These are phyloP conservation scores for Marasmius oreades DNA, from an alignment of 1,284 basidiomycete species.

Conservation along the genomic window DNA sequence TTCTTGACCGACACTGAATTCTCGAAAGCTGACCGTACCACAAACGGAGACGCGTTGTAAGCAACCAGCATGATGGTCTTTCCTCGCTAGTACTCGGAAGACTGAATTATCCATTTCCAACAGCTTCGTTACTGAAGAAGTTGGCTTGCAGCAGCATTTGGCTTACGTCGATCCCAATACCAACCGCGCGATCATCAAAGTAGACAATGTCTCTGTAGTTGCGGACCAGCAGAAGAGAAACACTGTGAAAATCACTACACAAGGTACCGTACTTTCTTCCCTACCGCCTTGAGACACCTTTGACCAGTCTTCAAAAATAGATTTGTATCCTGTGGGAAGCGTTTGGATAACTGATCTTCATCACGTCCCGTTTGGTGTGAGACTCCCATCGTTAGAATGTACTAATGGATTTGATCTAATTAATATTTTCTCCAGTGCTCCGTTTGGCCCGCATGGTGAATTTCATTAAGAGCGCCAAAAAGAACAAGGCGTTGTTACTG, in stretches of 20 bases:
- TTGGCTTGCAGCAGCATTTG: slow-evolving; percentile 38
- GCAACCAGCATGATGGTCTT: slow-evolving; percentile 8
- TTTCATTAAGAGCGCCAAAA: background rate
- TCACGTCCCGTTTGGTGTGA: slow-evolving; percentile 67
- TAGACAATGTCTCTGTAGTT: slow-evolving; percentile 62
- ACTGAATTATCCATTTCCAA: background rate
- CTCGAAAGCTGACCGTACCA: slow-evolving; percentile 52
- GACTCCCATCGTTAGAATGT: slow-evolving; percentile 18
- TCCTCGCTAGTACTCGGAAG: background rate
- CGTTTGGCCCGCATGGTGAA: slow-evolving; percentile 68
- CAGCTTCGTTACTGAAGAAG: slow-evolving; percentile 53
- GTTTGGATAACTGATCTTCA: slow-evolving; percentile 65
- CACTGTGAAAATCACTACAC: slow-evolving; percentile 54
- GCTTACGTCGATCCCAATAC: slow-evolving; percentile 59
- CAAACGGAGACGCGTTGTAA: slow-evolving; percentile 65
- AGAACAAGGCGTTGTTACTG: background rate
- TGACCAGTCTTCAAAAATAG: slow-evolving; percentile 40
- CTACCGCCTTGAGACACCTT: background rate
- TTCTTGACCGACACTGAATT: slow-evolving; percentile 21
- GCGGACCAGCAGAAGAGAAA: slow-evolving; percentile 64
- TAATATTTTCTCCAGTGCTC: slow-evolving; percentile 46
- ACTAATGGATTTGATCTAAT: background rate
- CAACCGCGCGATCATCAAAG: slow-evolving; percentile 64
- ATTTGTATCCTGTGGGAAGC: slow-evolving; percentile 52
- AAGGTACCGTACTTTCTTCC: background rate